phyloP scores from a whole-genome alignment of 2,329 filamentous ascomycete species.

The Fonsecaea nubica region DNA sequence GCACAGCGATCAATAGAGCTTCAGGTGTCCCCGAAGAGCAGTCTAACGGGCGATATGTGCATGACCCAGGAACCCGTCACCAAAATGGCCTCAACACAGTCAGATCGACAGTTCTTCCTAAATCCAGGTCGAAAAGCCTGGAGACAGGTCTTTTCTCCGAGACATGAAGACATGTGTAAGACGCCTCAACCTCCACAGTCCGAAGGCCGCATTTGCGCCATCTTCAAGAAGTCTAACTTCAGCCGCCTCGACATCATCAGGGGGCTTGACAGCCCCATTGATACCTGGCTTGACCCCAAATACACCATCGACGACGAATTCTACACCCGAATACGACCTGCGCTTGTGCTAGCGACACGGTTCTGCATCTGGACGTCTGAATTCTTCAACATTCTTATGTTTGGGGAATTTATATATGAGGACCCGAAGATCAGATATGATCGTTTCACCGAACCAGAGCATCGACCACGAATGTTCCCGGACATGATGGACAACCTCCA shows the following conservation, averaged over 20 bases:
- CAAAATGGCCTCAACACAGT: too few relatives aligned
- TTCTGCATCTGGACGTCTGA: conserved; percentile 6
- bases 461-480: neutral
- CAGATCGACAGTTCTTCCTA: neutral
- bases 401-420: neutral
- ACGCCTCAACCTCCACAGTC: neutral
- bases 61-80: too few relatives aligned
- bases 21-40: neutral
- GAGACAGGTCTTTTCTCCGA: neutral
- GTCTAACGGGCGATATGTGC: too few relatives aligned
- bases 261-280: neutral
- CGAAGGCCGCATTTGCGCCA: neutral
- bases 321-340: conserved; percentile 18
- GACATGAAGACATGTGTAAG: neutral
- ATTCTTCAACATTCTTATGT: conserved; percentile 18
- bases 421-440: neutral
- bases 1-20: neutral
- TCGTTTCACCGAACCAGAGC: neutral
- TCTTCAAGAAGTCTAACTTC: conserved; percentile 8
- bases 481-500: neutral
- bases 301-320: conserved; percentile 23
- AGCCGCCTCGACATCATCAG: conserved; percentile 5
- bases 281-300: conserved; percentile 4
- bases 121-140: neutral
- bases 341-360: conserved; percentile 18